Evolutionary conservation across 2,329 filamentous ascomycete genomes (phyloP).

Genomic region (Sporothrix globosa): DNA sequence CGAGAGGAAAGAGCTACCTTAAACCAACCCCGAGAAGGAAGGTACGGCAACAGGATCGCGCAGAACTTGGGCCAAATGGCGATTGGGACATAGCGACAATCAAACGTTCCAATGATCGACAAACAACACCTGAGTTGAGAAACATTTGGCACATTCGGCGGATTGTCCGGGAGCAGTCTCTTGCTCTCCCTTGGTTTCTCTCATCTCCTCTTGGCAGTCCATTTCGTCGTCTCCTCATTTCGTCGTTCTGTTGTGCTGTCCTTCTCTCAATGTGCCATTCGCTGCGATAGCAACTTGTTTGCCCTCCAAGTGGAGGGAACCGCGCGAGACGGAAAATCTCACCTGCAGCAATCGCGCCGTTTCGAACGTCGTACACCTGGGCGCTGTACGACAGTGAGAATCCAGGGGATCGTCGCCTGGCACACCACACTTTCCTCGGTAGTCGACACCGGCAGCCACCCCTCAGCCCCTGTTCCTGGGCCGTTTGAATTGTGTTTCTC

Average conservation of each 20-base stretch:
- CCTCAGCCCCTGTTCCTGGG: background rate
- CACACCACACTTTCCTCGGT: too few species aligned
- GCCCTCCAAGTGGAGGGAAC: background rate
- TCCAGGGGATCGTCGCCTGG: background rate
- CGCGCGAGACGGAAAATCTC: background rate
- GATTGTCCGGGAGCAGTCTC: background rate
- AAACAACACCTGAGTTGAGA: background rate
- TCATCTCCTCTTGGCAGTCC: too few species aligned
- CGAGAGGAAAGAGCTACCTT: background rate
- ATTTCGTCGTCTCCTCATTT: background rate
- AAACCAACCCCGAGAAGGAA: slow-evolving; percentile 14
- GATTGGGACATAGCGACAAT: background rate
- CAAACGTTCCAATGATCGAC: background rate
- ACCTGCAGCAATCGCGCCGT: background rate
- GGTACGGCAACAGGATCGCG: background rate
- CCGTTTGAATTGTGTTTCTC: background rate
- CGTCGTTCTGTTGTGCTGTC: accelerated
- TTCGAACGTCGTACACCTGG: too few species aligned
- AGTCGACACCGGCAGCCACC: background rate
- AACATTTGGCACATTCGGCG: background rate
- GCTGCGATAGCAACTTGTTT: background rate
- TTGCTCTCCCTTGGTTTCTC: too few species aligned
- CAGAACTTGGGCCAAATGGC: slow-evolving; percentile 2
- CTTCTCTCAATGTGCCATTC: background rate
- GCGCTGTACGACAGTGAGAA: too few species aligned